Evolutionary conservation across 257 asterid species (phyloP).

Genomic region (Nicotiana obtusifolia): DNA sequence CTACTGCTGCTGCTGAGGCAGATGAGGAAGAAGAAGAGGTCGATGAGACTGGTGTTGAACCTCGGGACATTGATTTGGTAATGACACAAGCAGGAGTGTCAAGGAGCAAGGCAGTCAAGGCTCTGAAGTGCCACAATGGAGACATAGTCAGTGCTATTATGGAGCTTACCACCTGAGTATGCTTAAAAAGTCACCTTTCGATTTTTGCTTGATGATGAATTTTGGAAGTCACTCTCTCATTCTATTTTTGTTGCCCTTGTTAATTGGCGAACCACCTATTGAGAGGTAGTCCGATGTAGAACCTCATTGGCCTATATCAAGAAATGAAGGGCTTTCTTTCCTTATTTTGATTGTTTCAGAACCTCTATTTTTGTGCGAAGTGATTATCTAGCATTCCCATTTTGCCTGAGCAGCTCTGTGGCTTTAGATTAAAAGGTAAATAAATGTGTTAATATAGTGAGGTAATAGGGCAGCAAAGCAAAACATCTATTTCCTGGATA

Average conservation of each 20-base stretch:
- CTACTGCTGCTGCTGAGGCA: conserved; percentile 30
- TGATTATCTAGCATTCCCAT: neutral
- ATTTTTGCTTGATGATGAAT: conserved; percentile 11
- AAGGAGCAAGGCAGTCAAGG: conserved; percentile 70
- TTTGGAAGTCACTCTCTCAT: conserved; percentile 18
- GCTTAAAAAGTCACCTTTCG: neutral
- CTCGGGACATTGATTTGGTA: conserved; percentile 78
- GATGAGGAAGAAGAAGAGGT: conserved; percentile 79
- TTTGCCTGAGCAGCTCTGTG: neutral
- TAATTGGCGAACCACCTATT: neutral
- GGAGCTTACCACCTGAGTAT: conserved; percentile 62
- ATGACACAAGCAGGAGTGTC: conserved; percentile 92
- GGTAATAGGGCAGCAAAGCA: neutral
- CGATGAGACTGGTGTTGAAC: conserved; percentile 64
- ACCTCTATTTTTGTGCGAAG: neutral
- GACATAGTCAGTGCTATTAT: conserved; percentile 92
- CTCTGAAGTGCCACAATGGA: conserved; percentile 67
- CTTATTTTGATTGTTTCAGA: neutral
- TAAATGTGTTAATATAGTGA: neutral
- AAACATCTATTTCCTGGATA: neutral
- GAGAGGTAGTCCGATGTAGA: neutral
- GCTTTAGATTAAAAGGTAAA: neutral
- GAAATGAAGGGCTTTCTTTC: neutral
- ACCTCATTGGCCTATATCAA: neutral
- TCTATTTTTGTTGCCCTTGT: conserved; percentile 11